A percentile compares a stretch with the other conserved stretches of the same genome.
Evolutionary conservation across 441 rosid genomes (phyloP).

Genomic region (Viola pubescens): DNA sequence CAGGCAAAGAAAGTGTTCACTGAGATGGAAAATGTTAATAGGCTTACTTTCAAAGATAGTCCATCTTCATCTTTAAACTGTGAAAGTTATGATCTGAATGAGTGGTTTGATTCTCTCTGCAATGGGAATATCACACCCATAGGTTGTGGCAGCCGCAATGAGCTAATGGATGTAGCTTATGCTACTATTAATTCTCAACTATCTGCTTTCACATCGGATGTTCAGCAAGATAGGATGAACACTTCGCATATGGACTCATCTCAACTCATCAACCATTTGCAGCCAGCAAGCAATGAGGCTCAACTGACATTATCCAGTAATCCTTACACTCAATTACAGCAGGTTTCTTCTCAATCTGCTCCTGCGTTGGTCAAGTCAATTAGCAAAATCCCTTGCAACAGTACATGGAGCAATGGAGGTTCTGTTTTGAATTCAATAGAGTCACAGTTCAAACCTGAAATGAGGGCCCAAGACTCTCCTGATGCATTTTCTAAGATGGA

Average conservation of each 20-base stretch:
- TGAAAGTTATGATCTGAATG: constrained; percentile 38
- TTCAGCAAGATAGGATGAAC: constrained; percentile 24
- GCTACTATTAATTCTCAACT: constrained; percentile 24
- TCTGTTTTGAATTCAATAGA: constrained; percentile 44
- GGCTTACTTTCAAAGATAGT: constrained; percentile 20
- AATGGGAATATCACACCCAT: constrained; percentile 28
- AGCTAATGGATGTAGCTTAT: constrained; percentile 34
- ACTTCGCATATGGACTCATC: constrained; percentile 22
- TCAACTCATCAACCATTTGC: constrained; percentile 16
- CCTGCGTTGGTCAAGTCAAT: constrained; percentile 19
- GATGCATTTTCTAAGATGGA: constrained; percentile 8
- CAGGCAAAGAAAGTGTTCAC: constrained; percentile 40
- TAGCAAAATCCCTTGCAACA: constrained; percentile 30
- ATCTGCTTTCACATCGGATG: constrained; percentile 22
- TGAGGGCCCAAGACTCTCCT: constrained; percentile 17
- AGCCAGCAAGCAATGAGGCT: constrained; percentile 18
- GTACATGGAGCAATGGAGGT: constrained; percentile 38
- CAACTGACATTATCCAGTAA: constrained; percentile 11
- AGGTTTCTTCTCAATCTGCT: constrained; percentile 11
- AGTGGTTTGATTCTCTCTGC: constrained; percentile 50
- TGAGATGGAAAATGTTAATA: constrained; percentile 23
- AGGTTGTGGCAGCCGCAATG: constrained; percentile 32
- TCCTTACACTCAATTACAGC: constrained; percentile 17
- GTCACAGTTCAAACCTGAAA: constrained; percentile 23
- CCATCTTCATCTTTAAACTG: constrained; percentile 28